phyloP scores from a whole-genome alignment of 306 rosid genomes.

The Malus domestica region ASM211411v1 NC_041802.1:23000001-23000500 shows the following conservation, averaged over 20 bases:
- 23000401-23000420: constrained; percentile 29
- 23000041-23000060: no score
- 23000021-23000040: no score
- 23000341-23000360: neutral
- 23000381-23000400: constrained; percentile 35
- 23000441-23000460: constrained; percentile 13
- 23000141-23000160: no score
- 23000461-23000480: constrained; percentile 28
- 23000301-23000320: constrained; percentile 7
- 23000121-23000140: no score
- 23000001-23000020: no score
- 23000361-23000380: neutral
- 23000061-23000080: no score
- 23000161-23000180: neutral
- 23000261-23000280: constrained; percentile 54
- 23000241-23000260: constrained; percentile 28
- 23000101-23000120: no score
- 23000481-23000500: constrained; percentile 30
- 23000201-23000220: constrained; percentile 17
- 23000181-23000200: constrained; percentile 5
- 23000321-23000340: neutral
- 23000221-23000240: constrained; percentile 35
- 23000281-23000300: constrained; percentile 36
- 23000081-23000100: no score
- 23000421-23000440: neutral